Percentiles rank a stretch among this genome's conserved stretches.
Evolutionary conservation across 1,284 basidiomycete species (phyloP).

Genomic region (Leccinum griseonigrum): DNA sequence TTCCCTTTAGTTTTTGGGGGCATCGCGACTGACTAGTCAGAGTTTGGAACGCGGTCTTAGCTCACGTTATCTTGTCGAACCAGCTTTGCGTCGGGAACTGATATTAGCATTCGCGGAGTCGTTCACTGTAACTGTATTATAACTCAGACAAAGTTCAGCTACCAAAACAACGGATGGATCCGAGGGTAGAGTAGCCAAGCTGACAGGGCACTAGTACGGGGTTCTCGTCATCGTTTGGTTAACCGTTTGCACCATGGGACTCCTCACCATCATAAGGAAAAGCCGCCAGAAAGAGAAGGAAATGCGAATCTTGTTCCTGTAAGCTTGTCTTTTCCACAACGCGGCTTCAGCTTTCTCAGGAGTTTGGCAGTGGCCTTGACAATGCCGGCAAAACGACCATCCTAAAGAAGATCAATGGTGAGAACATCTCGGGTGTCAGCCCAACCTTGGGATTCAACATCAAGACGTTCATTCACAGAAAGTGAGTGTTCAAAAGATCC

Average conservation of each 20-base stretch:
- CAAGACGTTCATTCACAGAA: slow-evolving; percentile 89
- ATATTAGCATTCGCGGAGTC: slow-evolving; percentile 17
- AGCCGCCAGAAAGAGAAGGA: slow-evolving; percentile 93
- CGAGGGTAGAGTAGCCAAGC: neutral
- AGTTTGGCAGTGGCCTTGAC: slow-evolving; percentile 80
- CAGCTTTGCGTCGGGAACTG: slow-evolving; percentile 14
- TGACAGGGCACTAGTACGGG: neutral
- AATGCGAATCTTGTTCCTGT: slow-evolving; percentile 96
- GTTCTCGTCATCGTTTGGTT: neutral
- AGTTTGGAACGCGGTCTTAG: neutral
- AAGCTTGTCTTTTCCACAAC: slow-evolving; percentile 26
- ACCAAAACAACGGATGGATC: neutral
- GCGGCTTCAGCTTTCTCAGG: slow-evolving; percentile 15
- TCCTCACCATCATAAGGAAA: slow-evolving; percentile 97
- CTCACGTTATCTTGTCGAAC: slow-evolving; percentile 21
- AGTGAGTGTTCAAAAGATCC: slow-evolving; percentile 52
- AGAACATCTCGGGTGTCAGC: slow-evolving; percentile 84
- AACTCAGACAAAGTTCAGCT: neutral
- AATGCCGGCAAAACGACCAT: slow-evolving; percentile 99
- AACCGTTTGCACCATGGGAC: slow-evolving; percentile 56
- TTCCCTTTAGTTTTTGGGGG: slow-evolving; percentile 88
- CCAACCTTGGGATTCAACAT: slow-evolving; percentile 99
- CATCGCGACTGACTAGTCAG: slow-evolving; percentile 45
- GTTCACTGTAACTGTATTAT: neutral
- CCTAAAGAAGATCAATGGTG: slow-evolving; percentile 89